Evolutionary conservation across 371 early-diverging fungal species (phyloP).

Genomic region (Mucor irregularis): DNA sequence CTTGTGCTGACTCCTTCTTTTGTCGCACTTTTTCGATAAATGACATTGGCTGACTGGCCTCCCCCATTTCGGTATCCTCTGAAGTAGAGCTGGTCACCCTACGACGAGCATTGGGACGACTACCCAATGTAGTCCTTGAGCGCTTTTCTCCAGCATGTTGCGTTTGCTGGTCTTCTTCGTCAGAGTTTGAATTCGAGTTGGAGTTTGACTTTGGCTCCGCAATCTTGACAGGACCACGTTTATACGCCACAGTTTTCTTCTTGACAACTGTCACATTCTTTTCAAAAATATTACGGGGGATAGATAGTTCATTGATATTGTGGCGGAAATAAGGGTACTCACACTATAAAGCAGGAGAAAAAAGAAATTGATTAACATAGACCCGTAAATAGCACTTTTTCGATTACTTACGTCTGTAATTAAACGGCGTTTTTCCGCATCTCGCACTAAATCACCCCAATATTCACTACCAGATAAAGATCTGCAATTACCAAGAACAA

Average conservation of each 20-base stretch:
- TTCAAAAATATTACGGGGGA: constrained; percentile 23
- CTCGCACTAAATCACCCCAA: constrained; percentile 71
- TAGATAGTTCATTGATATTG: neutral
- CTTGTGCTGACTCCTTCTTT: neutral
- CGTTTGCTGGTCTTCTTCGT: neutral
- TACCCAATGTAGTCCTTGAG: neutral
- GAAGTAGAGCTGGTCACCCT: neutral
- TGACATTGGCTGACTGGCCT: neutral
- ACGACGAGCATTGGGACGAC: too few relatives aligned
- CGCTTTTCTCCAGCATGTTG: constrained; percentile 2
- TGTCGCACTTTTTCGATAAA: constrained; percentile 20
- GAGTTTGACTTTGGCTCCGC: neutral
- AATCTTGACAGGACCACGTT: constrained; percentile 12
- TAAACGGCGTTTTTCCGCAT: constrained; percentile 51
- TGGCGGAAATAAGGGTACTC: constrained; percentile 25
- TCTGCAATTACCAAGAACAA: constrained; percentile 82
- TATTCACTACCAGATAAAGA: constrained; percentile 60
- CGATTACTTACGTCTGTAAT: constrained; percentile 55
- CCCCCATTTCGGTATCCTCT: neutral
- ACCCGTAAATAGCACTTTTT: too few relatives aligned
- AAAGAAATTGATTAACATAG: neutral
- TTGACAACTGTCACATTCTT: neutral
- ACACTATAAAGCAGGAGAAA: constrained; percentile 15
- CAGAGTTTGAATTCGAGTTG: constrained; percentile 1
- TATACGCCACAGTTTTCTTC: neutral